Evolutionary conservation across 2,329 filamentous ascomycete species (phyloP).

Genomic region (Fusarium buxicola): DNA sequence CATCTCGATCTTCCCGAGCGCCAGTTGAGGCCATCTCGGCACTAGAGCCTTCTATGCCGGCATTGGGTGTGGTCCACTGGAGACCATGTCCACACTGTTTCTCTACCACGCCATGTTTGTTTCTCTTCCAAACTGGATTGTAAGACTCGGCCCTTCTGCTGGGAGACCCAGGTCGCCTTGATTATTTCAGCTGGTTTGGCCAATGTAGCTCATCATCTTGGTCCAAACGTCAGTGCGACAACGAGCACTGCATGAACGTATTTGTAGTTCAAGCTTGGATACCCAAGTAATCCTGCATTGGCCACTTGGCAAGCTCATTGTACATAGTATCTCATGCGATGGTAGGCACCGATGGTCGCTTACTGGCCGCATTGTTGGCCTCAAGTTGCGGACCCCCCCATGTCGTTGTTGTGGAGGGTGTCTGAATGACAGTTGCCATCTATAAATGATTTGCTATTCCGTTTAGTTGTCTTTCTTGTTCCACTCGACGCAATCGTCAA

Average conservation of each 20-base stretch:
- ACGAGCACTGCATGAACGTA: background rate
- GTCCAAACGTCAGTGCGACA: background rate
- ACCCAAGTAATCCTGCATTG: conserved; percentile 22
- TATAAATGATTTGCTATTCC: conserved; percentile 14
- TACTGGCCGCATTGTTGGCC: conserved; percentile 18
- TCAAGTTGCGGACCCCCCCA: conserved; percentile 3
- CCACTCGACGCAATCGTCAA: conserved; percentile 91
- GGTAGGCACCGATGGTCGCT: conserved; percentile 25
- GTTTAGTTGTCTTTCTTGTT: conserved; percentile 63
- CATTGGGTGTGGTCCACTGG: conserved; percentile 22
- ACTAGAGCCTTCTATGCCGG: conserved; percentile 38
- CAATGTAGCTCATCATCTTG: background rate
- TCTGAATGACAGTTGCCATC: background rate
- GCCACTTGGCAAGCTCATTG: conserved; percentile 9
- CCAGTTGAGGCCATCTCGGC: conserved; percentile 42
- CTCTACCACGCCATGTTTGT: conserved; percentile 25
- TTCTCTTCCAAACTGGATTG: conserved; percentile 13
- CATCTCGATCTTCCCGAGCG: conserved; percentile 47
- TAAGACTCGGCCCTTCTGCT: conserved; percentile 7
- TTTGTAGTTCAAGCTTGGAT: conserved; percentile 14
- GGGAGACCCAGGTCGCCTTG: background rate
- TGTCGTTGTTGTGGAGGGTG: conserved; percentile 1
- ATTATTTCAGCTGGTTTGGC: background rate
- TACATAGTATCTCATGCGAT: conserved; percentile 20
- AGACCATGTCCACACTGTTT: conserved; percentile 24